phyloP scores from a whole-genome alignment of 352 stramenopile genomes.

The Aphanomyces astaci region DNA sequence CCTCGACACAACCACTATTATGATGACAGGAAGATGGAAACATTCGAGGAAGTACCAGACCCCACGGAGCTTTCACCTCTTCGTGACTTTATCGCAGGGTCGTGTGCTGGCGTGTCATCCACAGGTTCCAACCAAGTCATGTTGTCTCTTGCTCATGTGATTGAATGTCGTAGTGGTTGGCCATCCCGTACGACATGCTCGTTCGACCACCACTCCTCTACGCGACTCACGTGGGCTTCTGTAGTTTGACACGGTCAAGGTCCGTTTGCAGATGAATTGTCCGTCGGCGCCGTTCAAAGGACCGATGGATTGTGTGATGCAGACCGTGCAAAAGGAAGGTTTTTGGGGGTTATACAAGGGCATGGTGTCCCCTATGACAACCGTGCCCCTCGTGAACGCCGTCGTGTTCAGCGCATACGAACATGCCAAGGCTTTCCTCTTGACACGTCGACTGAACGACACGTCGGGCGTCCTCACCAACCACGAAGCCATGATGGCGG shows the following conservation, averaged over 20 bases:
- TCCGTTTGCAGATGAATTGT: constrained; percentile 16
- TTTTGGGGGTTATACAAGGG: constrained; percentile 14
- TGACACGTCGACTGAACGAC: constrained; percentile 3
- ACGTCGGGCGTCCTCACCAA: constrained; percentile 13
- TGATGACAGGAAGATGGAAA: constrained; percentile 5
- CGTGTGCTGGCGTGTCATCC: constrained; percentile 14
- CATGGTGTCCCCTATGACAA: constrained; percentile 20
- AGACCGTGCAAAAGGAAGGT: constrained; percentile 15
- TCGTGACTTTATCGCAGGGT: constrained; percentile 12
- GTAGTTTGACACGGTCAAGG: constrained; percentile 23
- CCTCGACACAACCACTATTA: constrained; percentile 20
- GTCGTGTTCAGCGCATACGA: constrained; percentile 18
- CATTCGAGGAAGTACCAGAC: background rate
- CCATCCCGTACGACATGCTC: constrained; percentile 3
- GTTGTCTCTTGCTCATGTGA: background rate
- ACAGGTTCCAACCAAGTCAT: background rate
- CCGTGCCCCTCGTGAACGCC: constrained; percentile 13
- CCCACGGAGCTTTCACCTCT: background rate
- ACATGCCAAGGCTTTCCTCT: constrained; percentile 6
- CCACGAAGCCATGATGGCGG: constrained; percentile 19
- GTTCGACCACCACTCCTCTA: no score
- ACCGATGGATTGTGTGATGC: constrained; percentile 15
- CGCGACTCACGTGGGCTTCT: background rate
- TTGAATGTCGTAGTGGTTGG: background rate
- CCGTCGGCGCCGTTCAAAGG: constrained; percentile 15